Evolutionary conservation across 352 stramenopile genomes (phyloP), one percentile per base, ranked within the genome.

Genomic region (Thraustochytrium sp.): DNA sequence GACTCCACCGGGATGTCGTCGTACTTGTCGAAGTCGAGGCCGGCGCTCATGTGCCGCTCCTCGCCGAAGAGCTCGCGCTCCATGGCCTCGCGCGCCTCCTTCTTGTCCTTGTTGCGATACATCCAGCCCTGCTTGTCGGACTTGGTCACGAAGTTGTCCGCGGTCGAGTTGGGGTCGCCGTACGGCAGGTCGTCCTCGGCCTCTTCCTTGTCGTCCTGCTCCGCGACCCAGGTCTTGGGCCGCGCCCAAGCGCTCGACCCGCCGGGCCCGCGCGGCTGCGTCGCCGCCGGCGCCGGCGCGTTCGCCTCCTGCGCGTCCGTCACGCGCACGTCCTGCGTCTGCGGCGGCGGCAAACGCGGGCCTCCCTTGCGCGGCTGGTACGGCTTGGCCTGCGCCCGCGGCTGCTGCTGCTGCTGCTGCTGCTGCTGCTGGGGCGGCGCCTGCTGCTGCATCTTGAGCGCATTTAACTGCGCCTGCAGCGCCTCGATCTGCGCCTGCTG

Each of bases 11-110:
- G 95, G 64, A 99, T 99, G 65, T 98, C 95, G 86, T 98, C 95
- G 87, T 99, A 99, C 76, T 93, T 97, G 90, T 98, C 96, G 88
- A 99, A 99, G 90, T 99, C 98, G 86, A 99, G 98, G 46, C 96
- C 96, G n/a, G 94, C 96, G 38, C 92, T 98, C 82, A 90, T 82
- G 73, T 88, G 85, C 85, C 94, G 91, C 68, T 96, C 92, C 61
- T 89, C 90, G 83, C 94, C 91, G 23, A 91, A 91, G 85, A 98
- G 89, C 84, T 97, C 90, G 53, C 91, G 89, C 86, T 98, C 93
- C 0, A 98, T 85, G 26, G 46, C 46, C 26, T 80, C 44, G 68
- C 68, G 68, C 9, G 34, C 68, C 53, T 80, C 68, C 53, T 80
- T 80, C 21, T 46, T 80, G 31, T 80, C 31, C 44, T 55, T 80